Conservation (phyloP, 805 yeast genomes). For the Cyberlindnera meyerae region DNA sequence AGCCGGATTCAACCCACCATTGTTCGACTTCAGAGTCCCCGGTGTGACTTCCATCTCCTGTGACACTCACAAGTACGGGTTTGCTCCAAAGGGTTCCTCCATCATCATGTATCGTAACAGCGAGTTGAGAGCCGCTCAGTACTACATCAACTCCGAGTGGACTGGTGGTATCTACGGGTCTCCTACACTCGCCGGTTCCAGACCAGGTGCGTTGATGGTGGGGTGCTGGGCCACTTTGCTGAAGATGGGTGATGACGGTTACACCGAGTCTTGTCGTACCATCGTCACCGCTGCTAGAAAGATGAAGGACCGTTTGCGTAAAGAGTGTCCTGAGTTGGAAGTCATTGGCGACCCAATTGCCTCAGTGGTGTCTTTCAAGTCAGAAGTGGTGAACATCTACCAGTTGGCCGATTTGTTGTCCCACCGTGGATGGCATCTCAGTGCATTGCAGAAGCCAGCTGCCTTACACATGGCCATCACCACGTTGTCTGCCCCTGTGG, state of each 20-base stretch:
- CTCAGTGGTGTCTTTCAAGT: constrained; percentile 77
- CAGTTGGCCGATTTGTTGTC: constrained; percentile 68
- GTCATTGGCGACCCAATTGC: constrained; percentile 82
- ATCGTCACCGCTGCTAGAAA: constrained; percentile 63
- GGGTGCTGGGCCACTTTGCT: constrained; percentile 97
- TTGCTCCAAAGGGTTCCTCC: constrained; percentile 96
- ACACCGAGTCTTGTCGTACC: constrained; percentile 55
- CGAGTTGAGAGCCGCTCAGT: constrained; percentile 71
- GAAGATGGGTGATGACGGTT: constrained; percentile 80
- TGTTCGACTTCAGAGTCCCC: constrained; percentile 79
- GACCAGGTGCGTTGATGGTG: constrained; percentile 97
- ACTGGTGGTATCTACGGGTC: constrained; percentile 94
- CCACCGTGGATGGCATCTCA: constrained; percentile 81
- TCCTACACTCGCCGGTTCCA: constrained; percentile 92
- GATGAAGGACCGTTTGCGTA: constrained; percentile 43
- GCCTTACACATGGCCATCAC: constrained; percentile 92
- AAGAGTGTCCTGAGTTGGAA: constrained; percentile 51
- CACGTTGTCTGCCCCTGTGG: constrained; percentile 53
- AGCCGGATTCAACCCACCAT: constrained; percentile 44
- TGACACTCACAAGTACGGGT: constrained; percentile 98
- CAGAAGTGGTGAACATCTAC: constrained; percentile 62
- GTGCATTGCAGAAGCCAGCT: constrained; percentile 81
- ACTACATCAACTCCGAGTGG: constrained; percentile 82
- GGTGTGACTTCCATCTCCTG: constrained; percentile 98
- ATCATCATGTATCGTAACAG: constrained; percentile 80